Conservation (phyloP, 306 rosid genomes). For the Prunus salicina region DNA sequence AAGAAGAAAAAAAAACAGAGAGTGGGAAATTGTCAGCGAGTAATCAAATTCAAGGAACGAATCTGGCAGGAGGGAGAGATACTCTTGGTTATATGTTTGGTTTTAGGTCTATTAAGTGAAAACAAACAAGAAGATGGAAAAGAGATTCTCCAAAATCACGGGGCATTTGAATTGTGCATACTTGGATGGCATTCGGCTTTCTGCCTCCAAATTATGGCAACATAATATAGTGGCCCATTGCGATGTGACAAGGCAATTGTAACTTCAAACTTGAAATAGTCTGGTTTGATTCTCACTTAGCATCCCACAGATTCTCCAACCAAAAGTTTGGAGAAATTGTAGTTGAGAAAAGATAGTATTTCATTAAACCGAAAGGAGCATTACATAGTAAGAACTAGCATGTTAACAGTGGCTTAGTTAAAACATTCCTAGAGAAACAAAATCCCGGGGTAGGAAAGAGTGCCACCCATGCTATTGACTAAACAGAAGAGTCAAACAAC, state of each 20-base stretch:
- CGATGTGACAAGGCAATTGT: conserved; percentile 24
- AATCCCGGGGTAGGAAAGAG: too few species aligned
- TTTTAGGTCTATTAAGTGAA: conserved; percentile 9
- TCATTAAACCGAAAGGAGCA: too few species aligned
- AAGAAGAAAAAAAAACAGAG: background rate
- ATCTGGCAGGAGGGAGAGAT: conserved; percentile 19
- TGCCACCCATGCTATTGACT: too few species aligned
- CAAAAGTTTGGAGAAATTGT: conserved; percentile 2
- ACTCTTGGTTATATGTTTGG: conserved; percentile 11
- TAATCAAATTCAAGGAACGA: conserved; percentile 18
- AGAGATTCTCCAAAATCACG: conserved; percentile 34
- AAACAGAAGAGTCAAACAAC: too few species aligned
- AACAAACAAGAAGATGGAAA: conserved; percentile 3
- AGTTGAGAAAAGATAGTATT: too few species aligned
- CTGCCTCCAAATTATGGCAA: background rate
- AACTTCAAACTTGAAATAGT: conserved; percentile 1
- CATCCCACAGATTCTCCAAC: conserved; percentile 16
- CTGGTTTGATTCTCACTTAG: conserved; percentile 22
- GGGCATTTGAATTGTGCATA: background rate
- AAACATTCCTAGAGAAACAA: too few species aligned
- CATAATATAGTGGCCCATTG: conserved; percentile 6
- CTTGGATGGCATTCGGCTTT: conserved; percentile 14
- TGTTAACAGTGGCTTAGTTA: too few species aligned
- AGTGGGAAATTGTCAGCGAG: background rate
- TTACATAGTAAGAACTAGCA: too few species aligned